Base-by-base conservation (phyloP, 495 filamentous ascomycete species). In the Aspergillus bridgeri region DNA sequence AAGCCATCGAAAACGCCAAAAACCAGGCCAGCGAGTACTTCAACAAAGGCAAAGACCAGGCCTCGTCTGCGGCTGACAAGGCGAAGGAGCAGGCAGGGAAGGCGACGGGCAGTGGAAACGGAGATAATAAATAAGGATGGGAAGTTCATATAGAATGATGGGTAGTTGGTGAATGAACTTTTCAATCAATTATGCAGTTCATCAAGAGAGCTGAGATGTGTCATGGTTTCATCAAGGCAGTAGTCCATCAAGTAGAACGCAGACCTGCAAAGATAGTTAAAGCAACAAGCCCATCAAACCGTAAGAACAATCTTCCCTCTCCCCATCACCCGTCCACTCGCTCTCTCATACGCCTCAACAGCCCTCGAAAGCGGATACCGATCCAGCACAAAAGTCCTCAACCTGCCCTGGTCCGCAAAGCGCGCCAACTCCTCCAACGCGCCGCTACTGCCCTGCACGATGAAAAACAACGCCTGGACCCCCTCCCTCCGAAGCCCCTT, bases 331-430 rank as follows among this genome's bases (percentile, higher is more conserved):
- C 66, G 57, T 42, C 65, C 62, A 65, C 61, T 68, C 9, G 62
- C 66, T 56, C 45, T 45, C 50, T 76, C 70, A 64, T 72, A 75
- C 27, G 70, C 73, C 60, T 73, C 68, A 23, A 15, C 20, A 11
- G 57, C 65, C 22, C 56, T 52, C 5, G 53, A 58, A 53, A 76
- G 55, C 0, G 59, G 64, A 56, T 60, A 69, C 3, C 11, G 46
- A 9, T 51, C 56, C 45, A 64, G 62, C 18, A 76, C 71, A 54
- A 73, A 71, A 20, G 66, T 57, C 53, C 33, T 25, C 33, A 74
- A 22, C 7, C 24, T 7, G 0, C 66, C 66, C 24, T 53, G 1
- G 25, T 65, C 64, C 44, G 59, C 67, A 52, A 70, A 49, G 11
- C 22, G 27, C 15, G 64, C 48, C 24, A 76, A 42, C 24, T 42